Conservation (phyloP, 148 eudicot species). For the Fagopyrum homotropicum region DNA sequence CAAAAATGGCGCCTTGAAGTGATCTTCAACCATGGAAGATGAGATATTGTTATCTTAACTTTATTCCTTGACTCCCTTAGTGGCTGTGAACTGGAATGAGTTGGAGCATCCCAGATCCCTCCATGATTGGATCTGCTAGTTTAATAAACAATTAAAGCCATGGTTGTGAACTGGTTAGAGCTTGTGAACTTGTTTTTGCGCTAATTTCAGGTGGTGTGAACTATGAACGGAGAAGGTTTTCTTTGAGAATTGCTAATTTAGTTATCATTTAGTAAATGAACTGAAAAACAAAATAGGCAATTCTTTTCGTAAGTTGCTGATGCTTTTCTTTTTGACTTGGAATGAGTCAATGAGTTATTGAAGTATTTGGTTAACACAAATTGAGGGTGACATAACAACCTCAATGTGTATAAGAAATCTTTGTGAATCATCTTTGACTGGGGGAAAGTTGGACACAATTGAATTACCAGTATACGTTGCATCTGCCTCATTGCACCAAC, state of each 20-base stretch:
- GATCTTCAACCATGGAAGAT: background rate
- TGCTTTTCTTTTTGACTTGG: background rate
- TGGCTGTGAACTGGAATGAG: background rate
- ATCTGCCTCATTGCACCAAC: background rate
- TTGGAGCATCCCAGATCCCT: background rate
- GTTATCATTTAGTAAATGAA: background rate
- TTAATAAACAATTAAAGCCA: background rate
- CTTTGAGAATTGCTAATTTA: background rate
- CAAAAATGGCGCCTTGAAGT: background rate
- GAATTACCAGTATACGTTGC: background rate
- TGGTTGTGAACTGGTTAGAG: background rate
- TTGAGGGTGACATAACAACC: background rate
- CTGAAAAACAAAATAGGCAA: background rate
- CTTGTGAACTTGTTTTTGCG: background rate
- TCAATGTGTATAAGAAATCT: background rate
- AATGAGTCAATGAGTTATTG: background rate
- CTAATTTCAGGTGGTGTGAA: background rate
- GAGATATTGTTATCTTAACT: background rate
- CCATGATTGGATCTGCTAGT: background rate
- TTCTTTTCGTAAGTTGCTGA: background rate
- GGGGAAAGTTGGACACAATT: background rate
- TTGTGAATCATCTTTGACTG: background rate
- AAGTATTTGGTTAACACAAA: background rate
- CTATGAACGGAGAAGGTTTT: background rate
- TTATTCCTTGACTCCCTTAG: background rate